These are phyloP conservation scores for Rhynchospora pubera DNA, from an alignment of 176 grass and related monocot genomes.

Conservation along the genomic window DNA sequence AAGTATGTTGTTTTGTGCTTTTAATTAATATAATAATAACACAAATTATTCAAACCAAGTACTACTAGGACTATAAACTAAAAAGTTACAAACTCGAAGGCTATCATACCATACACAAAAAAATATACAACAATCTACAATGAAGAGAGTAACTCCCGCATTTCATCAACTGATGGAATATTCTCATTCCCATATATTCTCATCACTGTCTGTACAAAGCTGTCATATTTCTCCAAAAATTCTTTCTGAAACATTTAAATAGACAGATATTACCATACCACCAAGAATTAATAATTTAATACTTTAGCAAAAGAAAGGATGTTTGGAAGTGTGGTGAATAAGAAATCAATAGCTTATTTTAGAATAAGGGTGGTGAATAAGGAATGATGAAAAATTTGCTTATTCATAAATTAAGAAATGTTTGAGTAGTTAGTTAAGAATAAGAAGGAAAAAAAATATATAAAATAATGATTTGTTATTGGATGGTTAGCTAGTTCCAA, in stretches of 20 bases:
- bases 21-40: neutral
- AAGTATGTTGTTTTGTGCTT: neutral
- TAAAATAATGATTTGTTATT: no score
- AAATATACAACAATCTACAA: conserved; percentile 38
- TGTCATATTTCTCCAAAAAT: conserved; percentile 94
- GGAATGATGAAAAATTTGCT: no score
- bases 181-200: conserved; percentile 74
- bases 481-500: no score
- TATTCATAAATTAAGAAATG: no score
- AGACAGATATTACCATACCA: neutral
- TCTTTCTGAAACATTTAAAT: conserved; percentile 63
- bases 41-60: neutral
- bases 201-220: conserved; percentile 74
- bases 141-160: conserved; percentile 51
- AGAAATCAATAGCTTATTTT: no score
- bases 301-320: neutral
- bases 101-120: conserved; percentile 10
- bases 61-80: neutral
- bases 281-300: neutral
- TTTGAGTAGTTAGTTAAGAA: no score
- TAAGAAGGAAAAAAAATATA: no score
- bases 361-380: no score
- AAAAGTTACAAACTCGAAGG: neutral
- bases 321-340: no score
- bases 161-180: conserved; percentile 60